Evolutionary conservation across 78 protist genomes (phyloP), one percentile per base, ranked within the genome.

Genomic region (Anaeramoeba flamelloides): DNA sequence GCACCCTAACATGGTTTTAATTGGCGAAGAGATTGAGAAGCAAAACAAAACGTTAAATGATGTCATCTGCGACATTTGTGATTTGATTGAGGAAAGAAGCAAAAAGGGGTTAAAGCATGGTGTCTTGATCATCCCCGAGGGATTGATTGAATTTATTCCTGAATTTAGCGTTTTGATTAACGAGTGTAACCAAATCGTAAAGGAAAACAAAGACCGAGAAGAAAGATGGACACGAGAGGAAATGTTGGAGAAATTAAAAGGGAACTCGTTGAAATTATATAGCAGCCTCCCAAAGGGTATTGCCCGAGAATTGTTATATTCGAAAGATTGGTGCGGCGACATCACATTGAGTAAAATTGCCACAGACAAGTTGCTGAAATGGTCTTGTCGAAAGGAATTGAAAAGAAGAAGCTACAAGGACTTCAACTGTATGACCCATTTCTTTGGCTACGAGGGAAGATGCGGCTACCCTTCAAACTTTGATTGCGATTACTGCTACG

Each of bases 371-470:
- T n/a, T n/a, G n/a, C n/a, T n/a, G n/a, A n/a, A n/a, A n/a, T n/a
- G n/a, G n/a, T n/a, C n/a, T n/a, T n/a, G n/a, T n/a, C n/a, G n/a
- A n/a, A n/a, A n/a, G n/a, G n/a, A n/a, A n/a, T 65, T 17, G 36
- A 33, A 12, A 39, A 2, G 37, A 74, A n/a, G 8, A 36, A 74
- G 39, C 30, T 87, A 64, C 69, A 3, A 30, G 22, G 85, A 84
- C 53, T 85, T 85, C 75, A 0, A 1, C 36, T 26, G 81, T 31
- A 36, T 36, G 40, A 0, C 75, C 76, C 90, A 88, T 65, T 88
- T 82, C 88, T 88, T 88, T 74, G 90, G 90, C 30, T 88, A 82
- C 81, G 87, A 88, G 79, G 90, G 90, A 32, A 76, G 90, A 26
- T 77, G 79, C 74, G 40, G 53, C n/a, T 79, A 80, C 36, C 86